Base-by-base conservation (phyloP, 345 rosid genomes). In the Salix exigua region DNA sequence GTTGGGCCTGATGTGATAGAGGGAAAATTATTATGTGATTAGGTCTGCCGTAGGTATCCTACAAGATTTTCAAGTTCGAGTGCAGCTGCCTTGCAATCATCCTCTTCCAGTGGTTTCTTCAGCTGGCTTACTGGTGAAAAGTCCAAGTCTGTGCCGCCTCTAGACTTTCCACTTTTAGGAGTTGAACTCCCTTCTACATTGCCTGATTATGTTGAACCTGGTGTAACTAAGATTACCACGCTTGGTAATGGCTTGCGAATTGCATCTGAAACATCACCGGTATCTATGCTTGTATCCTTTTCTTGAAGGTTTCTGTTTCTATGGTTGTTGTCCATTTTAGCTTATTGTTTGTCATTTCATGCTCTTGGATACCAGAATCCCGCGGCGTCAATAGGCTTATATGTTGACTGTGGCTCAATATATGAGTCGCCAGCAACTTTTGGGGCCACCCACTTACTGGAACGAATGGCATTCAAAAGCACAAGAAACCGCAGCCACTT, bases 401-500 rank as follows among this genome's bases (percentile, higher is more conserved):
- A 91, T 74, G 77, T 93, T 55, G 91, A 86, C 37, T 85, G 88
- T 79, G 92, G 98, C 61, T 89, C 98, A 46, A 80, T 91, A 17
- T 88, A 96, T 70, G 97, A 92, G 87, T 85, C 92, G 14, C 91
- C 94, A 30, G n/a, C 35, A 44, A 80, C 87, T 64, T 85, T 79
- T 83, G 99, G 98, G 71, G 90, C 88, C 6, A 83, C 96, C 2
- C 98, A 96, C 74, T 78, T 93, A 79, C 90, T 96, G 79, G 94
- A 96, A 76, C 87, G 91, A 44, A 96, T 92, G 99, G 93, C 96
- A 75, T 91, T 91, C 85, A 91, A 92, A 83, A 92, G 91, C 80
- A 90, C 97, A 40, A 80, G 85, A 83, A 96, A 91, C 75, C 77
- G 97, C 78, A 91, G 92, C 82, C 94, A 96, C 76, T 77, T 91